Base-by-base conservation (phyloP, 768 basidiomycete species). In the Amanita subjunquillea region DNA sequence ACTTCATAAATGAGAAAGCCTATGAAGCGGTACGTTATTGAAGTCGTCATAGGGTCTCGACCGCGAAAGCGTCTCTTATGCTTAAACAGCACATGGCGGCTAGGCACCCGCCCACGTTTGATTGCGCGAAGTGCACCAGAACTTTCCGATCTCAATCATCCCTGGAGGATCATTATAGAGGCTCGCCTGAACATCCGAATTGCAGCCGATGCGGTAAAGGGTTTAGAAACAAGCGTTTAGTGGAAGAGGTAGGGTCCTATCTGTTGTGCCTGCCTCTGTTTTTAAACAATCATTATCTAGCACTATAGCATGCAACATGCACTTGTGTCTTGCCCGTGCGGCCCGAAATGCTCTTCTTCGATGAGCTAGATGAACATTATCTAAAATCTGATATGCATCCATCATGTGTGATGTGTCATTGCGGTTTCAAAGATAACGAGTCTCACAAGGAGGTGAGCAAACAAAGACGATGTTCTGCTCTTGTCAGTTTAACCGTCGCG, bases 121-220 rank as follows among this genome's bases (percentile, higher is more conserved):
- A 70, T 56, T 74, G 72, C 54, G 51, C 56, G 5, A 52, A 55
- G 13, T 73, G 72, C 57, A 62, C 62, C 34, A 54, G 67, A 40
- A 61, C 56, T 4, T 75, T 65, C 52, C 58, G 62, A 34, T 67
- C 65, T 15, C 65, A 63, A 13, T 65, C 67, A 46, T 68, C 70
- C 2, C 58, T 76, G 20, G 69, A 73, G 12, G 73, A 74, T 53
- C 76, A 77, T 53, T 77, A 72, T 56, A 64, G 73, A 27, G 75
- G 74, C 6, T 70, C 72, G 8, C 55, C 65, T 27, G 60, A 63
- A 4, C 76, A 78, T 58, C 74, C 76, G 1, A 78, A 74, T 40
- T 78, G 76, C 56, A 48, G 58, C 9, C 64, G 67, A 22, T 78
- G 76, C 55, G 70, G 72, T 9, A 60, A 67, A 42, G 76, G 75